phyloP scores from a whole-genome alignment of 2,329 filamentous ascomycete species.

The Pseudogymnoascus sp. region DNA sequence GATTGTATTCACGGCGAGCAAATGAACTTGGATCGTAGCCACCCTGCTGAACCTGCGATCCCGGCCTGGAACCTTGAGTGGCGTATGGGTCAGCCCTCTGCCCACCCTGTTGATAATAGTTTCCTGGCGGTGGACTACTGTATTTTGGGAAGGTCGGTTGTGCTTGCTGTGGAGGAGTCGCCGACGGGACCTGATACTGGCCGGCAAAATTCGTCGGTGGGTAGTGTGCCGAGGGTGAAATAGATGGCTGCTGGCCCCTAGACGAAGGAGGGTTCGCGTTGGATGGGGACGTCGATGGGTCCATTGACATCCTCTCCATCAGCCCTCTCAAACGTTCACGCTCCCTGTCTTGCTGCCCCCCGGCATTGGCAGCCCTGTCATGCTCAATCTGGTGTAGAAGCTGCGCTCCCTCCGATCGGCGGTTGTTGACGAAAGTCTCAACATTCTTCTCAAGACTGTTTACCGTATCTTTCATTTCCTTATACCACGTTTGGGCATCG shows the following conservation, averaged over 20 bases:
- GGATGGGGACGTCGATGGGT: conserved; percentile 43
- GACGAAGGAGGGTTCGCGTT: conserved; percentile 33
- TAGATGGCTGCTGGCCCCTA: conserved; percentile 27
- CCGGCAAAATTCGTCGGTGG: conserved; percentile 46
- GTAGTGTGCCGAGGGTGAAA: conserved; percentile 39
- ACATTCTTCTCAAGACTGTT: conserved; percentile 92
- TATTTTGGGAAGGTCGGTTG: conserved; percentile 38
- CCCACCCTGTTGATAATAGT: conserved; percentile 26
- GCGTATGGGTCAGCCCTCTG: conserved; percentile 39
- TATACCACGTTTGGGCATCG: conserved; percentile 87
- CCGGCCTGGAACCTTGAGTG: conserved; percentile 42
- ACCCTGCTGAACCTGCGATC: conserved; percentile 43
- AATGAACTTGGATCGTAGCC: conserved; percentile 35
- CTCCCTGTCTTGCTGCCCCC: conserved; percentile 60
- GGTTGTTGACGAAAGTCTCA: conserved; percentile 92
- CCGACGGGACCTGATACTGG: conserved; percentile 53
- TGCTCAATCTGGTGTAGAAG: conserved; percentile 69
- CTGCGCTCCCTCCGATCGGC: conserved; percentile 82
- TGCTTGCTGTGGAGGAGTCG: conserved; percentile 41
- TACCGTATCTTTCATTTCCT: conserved; percentile 91
- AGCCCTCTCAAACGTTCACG: conserved; percentile 77
- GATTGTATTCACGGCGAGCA: conserved; percentile 20
- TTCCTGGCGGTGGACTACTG: conserved; percentile 33
- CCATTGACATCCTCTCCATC: conserved; percentile 94
- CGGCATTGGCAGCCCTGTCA: conserved; percentile 25